Evolutionary conservation across 2,329 filamentous ascomycete genomes (phyloP), one percentile per base, ranked within the genome.

Genomic region (Sclerotinia minor): DNA sequence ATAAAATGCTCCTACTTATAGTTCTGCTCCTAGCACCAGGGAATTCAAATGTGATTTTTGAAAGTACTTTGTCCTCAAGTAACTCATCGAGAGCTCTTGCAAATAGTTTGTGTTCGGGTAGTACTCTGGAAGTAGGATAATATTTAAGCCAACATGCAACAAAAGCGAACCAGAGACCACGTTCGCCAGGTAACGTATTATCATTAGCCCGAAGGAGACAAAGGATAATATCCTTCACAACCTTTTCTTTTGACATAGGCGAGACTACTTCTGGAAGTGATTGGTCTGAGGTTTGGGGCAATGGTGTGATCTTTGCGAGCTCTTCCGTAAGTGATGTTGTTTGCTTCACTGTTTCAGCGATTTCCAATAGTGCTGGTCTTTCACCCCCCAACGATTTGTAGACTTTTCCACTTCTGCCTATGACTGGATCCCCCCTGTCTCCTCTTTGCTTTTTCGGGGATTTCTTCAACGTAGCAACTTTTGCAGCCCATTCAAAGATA

Each of bases 141-240:
- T 70, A 68, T 59, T 74, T 73, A 17, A 76, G 58, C 74, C 74
- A 78, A 13, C 69, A 64, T 49, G 63, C 69, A 26, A 75, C 69
- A 67, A 73, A 72, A 47, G 71, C 72, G 63, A 75, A 72, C 76
- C 76, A 78, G 3, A 78, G 54, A 50, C 72, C 69, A 65, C 71
- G 72, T 21, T 74, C 72, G 9, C 72, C 75, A 5, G 76, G 74
- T 53, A 78, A 76, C 7, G 75, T 59, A 7, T 73, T 71, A 0
- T 69, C 67, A 47, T 76, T 76, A 6, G 55, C 68, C 19, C 64
- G 53, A 13, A 75, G 64, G 15, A 76, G 50, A 24, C 70, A 41
- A 15, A 73, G 53, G 11, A 75, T 57, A 2, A 73, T 67, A 15
- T 70, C 65, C 47, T 73, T 67, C 8, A 71, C 70, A 26, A 66